Evolutionary conservation across 495 filamentous ascomycete genomes (phyloP).

Genomic region (Penicillium steckii): DNA sequence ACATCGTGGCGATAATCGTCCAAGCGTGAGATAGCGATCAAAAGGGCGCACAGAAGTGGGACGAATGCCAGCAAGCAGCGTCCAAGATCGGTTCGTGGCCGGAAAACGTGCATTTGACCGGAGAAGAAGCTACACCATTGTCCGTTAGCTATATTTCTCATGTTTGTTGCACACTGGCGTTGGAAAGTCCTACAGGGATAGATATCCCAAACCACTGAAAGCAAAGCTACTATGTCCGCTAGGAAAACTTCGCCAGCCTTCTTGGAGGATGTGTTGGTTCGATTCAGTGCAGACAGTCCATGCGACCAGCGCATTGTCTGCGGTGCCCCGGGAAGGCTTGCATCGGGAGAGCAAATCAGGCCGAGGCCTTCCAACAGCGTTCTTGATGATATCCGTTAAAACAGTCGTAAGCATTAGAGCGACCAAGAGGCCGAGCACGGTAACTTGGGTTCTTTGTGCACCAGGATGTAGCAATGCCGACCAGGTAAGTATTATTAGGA

Average conservation of each 20-base stretch:
- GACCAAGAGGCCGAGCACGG: constrained; percentile 75
- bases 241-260: constrained; percentile 92
- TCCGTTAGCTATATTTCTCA: neutral
- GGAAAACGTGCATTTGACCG: constrained; percentile 76
- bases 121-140: constrained; percentile 56
- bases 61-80: constrained; percentile 55
- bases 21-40: constrained; percentile 88
- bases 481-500: constrained; percentile 63
- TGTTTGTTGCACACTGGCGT: neutral
- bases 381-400: constrained; percentile 90
- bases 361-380: constrained; percentile 83
- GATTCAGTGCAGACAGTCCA: constrained; percentile 80
- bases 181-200: constrained; percentile 54
- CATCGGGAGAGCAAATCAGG: constrained; percentile 91
- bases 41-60: constrained; percentile 74
- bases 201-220: constrained; percentile 81
- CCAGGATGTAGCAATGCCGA: constrained; percentile 57
- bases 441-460: constrained; percentile 81
- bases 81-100: constrained; percentile 68
- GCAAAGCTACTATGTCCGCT: constrained; percentile 85
- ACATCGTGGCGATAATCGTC: constrained; percentile 96
- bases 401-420: constrained; percentile 75
- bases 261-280: constrained; percentile 74
- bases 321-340: constrained; percentile 64
- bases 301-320: constrained; percentile 64